Conservation (phyloP, 2,329 filamentous ascomycete species). For the Aureobasidium sp. region DNA sequence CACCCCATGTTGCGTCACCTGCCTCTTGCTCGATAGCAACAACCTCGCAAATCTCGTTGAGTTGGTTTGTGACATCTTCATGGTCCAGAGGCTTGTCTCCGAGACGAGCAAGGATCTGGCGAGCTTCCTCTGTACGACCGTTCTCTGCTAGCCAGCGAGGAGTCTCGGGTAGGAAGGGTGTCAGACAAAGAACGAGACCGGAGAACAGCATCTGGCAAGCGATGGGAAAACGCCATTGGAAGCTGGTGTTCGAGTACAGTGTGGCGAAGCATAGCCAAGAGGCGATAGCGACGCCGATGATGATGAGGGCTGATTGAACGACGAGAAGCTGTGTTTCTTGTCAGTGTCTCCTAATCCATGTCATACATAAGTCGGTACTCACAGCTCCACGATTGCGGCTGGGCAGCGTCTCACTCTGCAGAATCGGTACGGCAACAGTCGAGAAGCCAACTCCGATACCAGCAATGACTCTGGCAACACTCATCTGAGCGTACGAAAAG, state of each 20-base stretch:
- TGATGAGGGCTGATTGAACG: conserved; percentile 27
- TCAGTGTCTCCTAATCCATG: conserved; percentile 12
- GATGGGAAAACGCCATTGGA: conserved; percentile 44
- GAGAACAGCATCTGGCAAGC: conserved; percentile 45
- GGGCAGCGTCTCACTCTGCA: conserved; percentile 24
- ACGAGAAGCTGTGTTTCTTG: conserved; percentile 26
- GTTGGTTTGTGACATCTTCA: conserved; percentile 13
- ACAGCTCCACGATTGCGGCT: conserved; percentile 21
- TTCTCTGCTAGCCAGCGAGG: conserved; percentile 36
- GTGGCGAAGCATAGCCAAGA: conserved; percentile 33
- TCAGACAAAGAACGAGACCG: conserved; percentile 39
- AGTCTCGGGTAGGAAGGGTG: conserved; percentile 37
- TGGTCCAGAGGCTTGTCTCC: conserved; percentile 40
- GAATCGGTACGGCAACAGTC: conserved; percentile 22
- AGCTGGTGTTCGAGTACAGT: conserved; percentile 44
- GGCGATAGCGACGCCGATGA: conserved; percentile 26
- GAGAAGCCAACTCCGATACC: conserved; percentile 22
- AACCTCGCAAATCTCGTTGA: conserved; percentile 27
- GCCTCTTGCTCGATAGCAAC: conserved; percentile 23
- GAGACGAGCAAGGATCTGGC: conserved; percentile 44
- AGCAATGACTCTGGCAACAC: conserved; percentile 34
- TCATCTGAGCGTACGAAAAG: conserved; percentile 26
- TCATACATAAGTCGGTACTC: not conserved
- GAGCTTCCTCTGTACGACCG: conserved; percentile 38
- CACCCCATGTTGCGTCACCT: conserved; percentile 29